Evolutionary conservation across 2,329 filamentous ascomycete genomes (phyloP).

Genomic region (Hypoxylon sp.): DNA sequence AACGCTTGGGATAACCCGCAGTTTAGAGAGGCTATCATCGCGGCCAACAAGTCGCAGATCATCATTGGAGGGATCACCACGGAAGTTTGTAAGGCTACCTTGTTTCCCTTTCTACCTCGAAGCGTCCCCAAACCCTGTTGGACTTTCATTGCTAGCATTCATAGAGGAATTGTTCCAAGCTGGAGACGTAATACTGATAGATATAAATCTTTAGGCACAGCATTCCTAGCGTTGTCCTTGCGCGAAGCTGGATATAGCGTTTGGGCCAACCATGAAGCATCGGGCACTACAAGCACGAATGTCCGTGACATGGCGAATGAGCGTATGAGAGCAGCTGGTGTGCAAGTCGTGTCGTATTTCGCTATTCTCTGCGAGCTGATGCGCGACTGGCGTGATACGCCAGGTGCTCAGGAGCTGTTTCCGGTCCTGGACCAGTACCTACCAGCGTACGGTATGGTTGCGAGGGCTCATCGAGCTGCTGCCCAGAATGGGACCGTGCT

Average conservation of each 20-base stretch:
- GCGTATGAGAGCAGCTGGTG: slow-evolving; percentile 76
- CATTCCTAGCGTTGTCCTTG: slow-evolving; percentile 81
- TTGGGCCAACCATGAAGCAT: slow-evolving; percentile 80
- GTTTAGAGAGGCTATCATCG: slow-evolving; percentile 75
- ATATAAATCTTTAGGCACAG: slow-evolving; percentile 62
- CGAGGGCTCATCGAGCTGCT: slow-evolving; percentile 73
- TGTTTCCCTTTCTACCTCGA: neutral
- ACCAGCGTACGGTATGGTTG: slow-evolving; percentile 75
- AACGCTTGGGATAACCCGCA: slow-evolving; percentile 83
- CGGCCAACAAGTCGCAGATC: slow-evolving; percentile 77
- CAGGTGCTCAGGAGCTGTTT: slow-evolving; percentile 69
- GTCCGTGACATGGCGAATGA: slow-evolving; percentile 76
- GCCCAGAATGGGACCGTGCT: slow-evolving; percentile 71
- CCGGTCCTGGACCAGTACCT: slow-evolving; percentile 76
- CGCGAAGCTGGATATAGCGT: slow-evolving; percentile 80
- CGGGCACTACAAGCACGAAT: slow-evolving; percentile 74
- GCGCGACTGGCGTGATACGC: slow-evolving; percentile 75
- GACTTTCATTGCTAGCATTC: neutral
- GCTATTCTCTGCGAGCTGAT: slow-evolving; percentile 77
- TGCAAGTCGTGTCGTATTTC: slow-evolving; percentile 74
- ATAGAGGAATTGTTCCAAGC: neutral
- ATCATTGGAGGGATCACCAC: slow-evolving; percentile 81
- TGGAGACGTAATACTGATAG: neutral
- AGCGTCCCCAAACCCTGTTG: slow-evolving; percentile 41
- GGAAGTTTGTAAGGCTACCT: slow-evolving; percentile 72